phyloP scores from a whole-genome alignment of 225 moss, liverwort and hornwort genomes.

The Bryum argenteum region DNA sequence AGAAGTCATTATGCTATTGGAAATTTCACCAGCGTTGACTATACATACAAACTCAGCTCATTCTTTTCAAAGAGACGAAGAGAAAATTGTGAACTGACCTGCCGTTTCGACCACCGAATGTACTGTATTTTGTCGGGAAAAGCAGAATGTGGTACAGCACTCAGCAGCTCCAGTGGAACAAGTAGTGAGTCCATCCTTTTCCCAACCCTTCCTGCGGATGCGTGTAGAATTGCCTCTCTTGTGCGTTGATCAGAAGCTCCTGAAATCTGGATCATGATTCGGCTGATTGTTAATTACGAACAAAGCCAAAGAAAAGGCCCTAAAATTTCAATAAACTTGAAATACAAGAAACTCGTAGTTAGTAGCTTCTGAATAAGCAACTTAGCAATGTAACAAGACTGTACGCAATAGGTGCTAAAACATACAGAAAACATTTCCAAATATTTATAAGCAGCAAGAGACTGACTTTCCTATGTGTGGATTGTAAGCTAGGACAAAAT shows the following conservation, averaged over 20 bases:
- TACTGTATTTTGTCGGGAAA: slow-evolving; percentile 73
- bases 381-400: slow-evolving; percentile 4
- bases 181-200: slow-evolving; percentile 94
- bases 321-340: slow-evolving; percentile 10
- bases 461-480: neutral
- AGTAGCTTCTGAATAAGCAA: slow-evolving; percentile 20
- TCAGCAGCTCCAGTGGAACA: slow-evolving; percentile 86
- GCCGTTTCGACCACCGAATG: slow-evolving; percentile 87
- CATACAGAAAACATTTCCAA: slow-evolving; percentile 17
- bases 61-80: slow-evolving; percentile 17
- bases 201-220: slow-evolving; percentile 79
- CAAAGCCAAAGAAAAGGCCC: neutral
- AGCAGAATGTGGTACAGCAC: slow-evolving; percentile 69
- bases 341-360: slow-evolving; percentile 4
- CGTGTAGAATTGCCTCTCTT: slow-evolving; percentile 81
- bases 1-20: slow-evolving; percentile 2
- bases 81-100: slow-evolving; percentile 48
- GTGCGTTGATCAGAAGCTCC: slow-evolving; percentile 75
- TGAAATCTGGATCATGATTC: slow-evolving; percentile 51
- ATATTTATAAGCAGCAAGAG: neutral
- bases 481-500: slow-evolving; percentile 2
- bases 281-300: slow-evolving; percentile 2
- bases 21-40: slow-evolving; percentile 6
- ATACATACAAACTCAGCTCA: slow-evolving; percentile 13
- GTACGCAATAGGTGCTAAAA: neutral